phyloP scores from a whole-genome alignment of 192 early-diverging fungal genomes.

The Piromyces sp. region DNA sequence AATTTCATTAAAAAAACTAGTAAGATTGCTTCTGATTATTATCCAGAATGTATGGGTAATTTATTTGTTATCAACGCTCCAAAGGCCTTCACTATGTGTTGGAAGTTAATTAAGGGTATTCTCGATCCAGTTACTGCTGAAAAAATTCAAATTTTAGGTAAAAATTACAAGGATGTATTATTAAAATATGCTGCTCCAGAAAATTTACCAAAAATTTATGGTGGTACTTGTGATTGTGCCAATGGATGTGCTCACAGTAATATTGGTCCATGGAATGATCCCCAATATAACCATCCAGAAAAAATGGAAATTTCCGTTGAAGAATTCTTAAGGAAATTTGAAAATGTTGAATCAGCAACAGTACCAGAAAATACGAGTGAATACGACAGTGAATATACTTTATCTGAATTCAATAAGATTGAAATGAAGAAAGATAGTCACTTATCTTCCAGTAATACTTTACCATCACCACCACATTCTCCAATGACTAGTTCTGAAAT shows the following conservation, averaged over 20 bases:
- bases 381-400: neutral
- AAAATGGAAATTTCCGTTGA: neutral
- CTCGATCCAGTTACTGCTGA: constrained; percentile 45
- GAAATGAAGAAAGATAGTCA: neutral
- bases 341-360: neutral
- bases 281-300: neutral
- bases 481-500: neutral
- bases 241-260: constrained; percentile 34
- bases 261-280: constrained; percentile 30
- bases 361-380: neutral
- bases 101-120: constrained; percentile 58
- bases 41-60: constrained; percentile 82
- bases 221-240: constrained; percentile 51
- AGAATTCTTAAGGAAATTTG: neutral
- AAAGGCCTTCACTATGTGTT: constrained; percentile 61
- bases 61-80: constrained; percentile 91
- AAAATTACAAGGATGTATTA: constrained; percentile 32
- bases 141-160: constrained; percentile 45
- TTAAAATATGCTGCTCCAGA: constrained; percentile 43
- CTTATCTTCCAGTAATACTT: neutral
- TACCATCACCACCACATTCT: neutral
- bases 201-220: constrained; percentile 48
- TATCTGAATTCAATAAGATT: neutral
- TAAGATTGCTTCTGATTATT: constrained; percentile 77
- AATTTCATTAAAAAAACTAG: constrained; percentile 52